Conservation (phyloP, 225 moss, liverwort and hornwort genomes). For the Pleurozium schreberi region DNA sequence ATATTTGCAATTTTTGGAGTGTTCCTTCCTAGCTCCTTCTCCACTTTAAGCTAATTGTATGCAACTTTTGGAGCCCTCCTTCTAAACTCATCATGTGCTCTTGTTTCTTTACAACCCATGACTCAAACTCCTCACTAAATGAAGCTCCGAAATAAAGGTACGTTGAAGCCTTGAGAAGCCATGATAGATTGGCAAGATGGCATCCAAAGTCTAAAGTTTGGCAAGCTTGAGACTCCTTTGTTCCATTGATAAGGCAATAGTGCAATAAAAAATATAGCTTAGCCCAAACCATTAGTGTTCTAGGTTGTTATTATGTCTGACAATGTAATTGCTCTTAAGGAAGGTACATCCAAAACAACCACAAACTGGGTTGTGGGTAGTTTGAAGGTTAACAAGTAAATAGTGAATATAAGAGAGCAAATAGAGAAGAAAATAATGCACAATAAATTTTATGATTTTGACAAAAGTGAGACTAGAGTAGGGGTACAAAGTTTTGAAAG, state of each 20-base stretch:
- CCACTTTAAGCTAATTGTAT: too few species aligned
- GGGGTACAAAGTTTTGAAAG: too few species aligned
- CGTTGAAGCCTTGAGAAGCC: rapidly evolving
- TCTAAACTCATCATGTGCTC: rapidly evolving
- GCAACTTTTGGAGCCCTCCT: too few species aligned
- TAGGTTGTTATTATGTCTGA: rapidly evolving
- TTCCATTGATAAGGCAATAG: rapidly evolving
- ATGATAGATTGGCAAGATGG: rapidly evolving
- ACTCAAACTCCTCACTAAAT: not conserved
- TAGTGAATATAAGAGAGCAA: too few species aligned
- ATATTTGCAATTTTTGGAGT: not conserved
- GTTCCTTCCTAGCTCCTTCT: too few species aligned
- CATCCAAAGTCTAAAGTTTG: not conserved
- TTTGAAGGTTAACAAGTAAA: too few species aligned
- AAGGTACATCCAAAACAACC: too few species aligned
- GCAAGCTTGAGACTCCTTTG: rapidly evolving
- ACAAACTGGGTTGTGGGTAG: too few species aligned
- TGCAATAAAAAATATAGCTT: rapidly evolving
- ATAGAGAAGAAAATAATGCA: too few species aligned
- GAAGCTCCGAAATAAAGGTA: not conserved
- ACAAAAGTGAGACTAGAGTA: too few species aligned
- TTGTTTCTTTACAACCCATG: rapidly evolving
- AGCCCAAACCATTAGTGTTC: rapidly evolving
- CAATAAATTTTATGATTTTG: too few species aligned
- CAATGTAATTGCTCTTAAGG: not conserved